Percentiles rank a stretch among this genome's conserved stretches.
These are phyloP conservation scores for Xylaria sp. DNA, from an alignment of 2,329 filamentous ascomycete genomes.

Conservation along the genomic window DNA sequence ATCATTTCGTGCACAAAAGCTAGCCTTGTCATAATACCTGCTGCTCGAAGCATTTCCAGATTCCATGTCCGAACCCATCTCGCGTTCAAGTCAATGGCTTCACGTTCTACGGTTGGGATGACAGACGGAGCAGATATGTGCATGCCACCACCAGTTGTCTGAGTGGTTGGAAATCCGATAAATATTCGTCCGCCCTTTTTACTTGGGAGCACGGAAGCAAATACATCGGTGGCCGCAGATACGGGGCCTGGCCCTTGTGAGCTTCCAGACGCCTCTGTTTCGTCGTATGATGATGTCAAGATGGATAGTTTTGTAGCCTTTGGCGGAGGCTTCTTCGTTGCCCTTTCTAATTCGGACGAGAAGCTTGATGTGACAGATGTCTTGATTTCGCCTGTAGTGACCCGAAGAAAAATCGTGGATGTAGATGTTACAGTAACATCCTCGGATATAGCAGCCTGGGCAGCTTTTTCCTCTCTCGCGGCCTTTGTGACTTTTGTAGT, in stretches of 20 bases:
- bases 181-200: slow-evolving; percentile 89
- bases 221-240: slow-evolving; percentile 74
- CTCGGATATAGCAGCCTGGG: slow-evolving; percentile 68
- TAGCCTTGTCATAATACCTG: slow-evolving; percentile 87
- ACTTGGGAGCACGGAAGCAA: slow-evolving; percentile 85
- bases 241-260: slow-evolving; percentile 52
- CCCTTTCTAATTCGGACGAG: slow-evolving; percentile 85
- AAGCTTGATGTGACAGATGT: slow-evolving; percentile 77
- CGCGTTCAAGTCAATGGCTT: slow-evolving; percentile 95
- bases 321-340: slow-evolving; percentile 95
- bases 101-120: slow-evolving; percentile 95
- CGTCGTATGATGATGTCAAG: slow-evolving; percentile 89
- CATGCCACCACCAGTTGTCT: slow-evolving; percentile 91
- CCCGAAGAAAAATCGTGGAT: slow-evolving; percentile 85
- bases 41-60: slow-evolving; percentile 85
- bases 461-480: slow-evolving; percentile 65
- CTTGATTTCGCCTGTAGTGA: slow-evolving; percentile 81
- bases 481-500: slow-evolving; percentile 59
- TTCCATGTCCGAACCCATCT: slow-evolving; percentile 97
- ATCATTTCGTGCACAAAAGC: slow-evolving; percentile 89
- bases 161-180: slow-evolving; percentile 96
- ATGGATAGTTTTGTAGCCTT: slow-evolving; percentile 86
- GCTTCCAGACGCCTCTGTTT: slow-evolving; percentile 69
- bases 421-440: slow-evolving; percentile 74
- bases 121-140: slow-evolving; percentile 96